Percentiles rank a stretch among this genome's conserved stretches.
Conservation (phyloP, 2,329 filamentous ascomycete species). For the Hysterium pulicare region DNA sequence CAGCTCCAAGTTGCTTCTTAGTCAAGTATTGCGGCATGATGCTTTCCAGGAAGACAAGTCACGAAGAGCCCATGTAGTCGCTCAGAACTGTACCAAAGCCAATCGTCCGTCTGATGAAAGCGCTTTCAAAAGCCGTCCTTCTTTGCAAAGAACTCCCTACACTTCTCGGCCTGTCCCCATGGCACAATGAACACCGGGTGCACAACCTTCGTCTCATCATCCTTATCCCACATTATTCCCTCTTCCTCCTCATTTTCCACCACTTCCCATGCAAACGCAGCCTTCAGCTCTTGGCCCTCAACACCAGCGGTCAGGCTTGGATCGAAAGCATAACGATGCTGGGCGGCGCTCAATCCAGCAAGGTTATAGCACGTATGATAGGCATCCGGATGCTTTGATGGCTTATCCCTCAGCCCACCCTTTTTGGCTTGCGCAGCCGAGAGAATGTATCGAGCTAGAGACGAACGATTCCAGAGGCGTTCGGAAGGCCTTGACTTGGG, state of each 20-base stretch:
- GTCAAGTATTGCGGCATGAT: too few species aligned
- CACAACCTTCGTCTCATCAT: conserved; percentile 65
- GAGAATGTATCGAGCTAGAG: conserved; percentile 83
- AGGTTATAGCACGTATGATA: conserved; percentile 95
- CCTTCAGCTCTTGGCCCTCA: conserved; percentile 24
- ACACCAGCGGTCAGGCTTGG: conserved; percentile 27
- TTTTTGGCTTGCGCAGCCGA: conserved; percentile 77
- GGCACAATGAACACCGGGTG: conserved; percentile 88
- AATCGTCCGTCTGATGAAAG: too few species aligned
- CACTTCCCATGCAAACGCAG: conserved; percentile 45
- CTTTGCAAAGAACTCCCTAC: conserved; percentile 62
- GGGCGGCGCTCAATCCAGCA: conserved; percentile 76
- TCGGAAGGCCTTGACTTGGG: conserved; percentile 12
- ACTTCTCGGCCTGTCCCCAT: conserved; percentile 62
- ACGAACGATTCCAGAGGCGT: conserved; percentile 75
- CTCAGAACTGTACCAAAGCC: too few species aligned
- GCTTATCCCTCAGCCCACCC: conserved; percentile 90
- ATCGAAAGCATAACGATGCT: conserved; percentile 59
- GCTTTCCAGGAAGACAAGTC: too few species aligned
- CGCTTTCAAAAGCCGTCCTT: conserved; percentile 58
- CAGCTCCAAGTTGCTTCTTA: too few species aligned
- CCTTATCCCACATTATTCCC: conserved; percentile 60
- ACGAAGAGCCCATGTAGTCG: too few species aligned
- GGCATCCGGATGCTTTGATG: conserved; percentile 78
- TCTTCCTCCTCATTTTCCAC: conserved; percentile 52